Percentiles rank a stretch among this genome's conserved stretches.
Evolutionary conservation across 2,329 filamentous ascomycete genomes (phyloP).

Genomic region (Ilyonectria destructans): DNA sequence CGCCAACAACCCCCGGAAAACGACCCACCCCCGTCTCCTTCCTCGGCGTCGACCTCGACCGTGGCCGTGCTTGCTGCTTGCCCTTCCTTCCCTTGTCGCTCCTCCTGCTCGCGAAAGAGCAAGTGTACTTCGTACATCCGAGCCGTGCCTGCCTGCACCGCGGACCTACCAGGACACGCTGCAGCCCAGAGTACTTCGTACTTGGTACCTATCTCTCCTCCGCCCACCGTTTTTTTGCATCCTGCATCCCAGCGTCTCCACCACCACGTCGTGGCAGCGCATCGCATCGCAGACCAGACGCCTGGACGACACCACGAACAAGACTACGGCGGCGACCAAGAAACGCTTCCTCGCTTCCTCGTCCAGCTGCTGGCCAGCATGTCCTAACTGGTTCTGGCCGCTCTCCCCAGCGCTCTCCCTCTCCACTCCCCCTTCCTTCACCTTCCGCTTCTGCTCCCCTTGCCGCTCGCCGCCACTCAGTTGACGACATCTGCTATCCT

Average conservation of each 20-base stretch:
- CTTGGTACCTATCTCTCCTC: constrained; percentile 24
- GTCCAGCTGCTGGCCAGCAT: constrained; percentile 39
- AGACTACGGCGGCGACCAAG: constrained; percentile 5
- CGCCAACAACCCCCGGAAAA: constrained; percentile 22
- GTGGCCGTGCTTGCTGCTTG: background rate
- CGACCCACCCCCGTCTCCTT: constrained; percentile 25
- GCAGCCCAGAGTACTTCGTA: constrained; percentile 1
- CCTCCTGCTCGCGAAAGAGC: background rate
- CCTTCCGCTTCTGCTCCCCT: constrained; percentile 15
- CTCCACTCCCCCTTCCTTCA: constrained; percentile 14
- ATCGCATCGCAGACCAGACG: constrained; percentile 37
- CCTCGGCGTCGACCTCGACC: constrained; percentile 19
- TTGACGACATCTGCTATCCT: constrained; percentile 28
- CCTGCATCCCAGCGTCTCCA: constrained; percentile 46
- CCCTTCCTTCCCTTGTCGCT: background rate
- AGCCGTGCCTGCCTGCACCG: background rate
- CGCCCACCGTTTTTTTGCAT: constrained; percentile 41
- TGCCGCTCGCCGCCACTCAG: constrained; percentile 25
- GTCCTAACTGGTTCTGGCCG: constrained; percentile 33
- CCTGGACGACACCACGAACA: constrained; percentile 17
- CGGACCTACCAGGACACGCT: constrained; percentile 1
- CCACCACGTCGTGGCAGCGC: constrained; percentile 46
- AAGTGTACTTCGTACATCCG: background rate
- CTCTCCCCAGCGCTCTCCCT: constrained; percentile 33
- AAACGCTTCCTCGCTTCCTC: constrained; percentile 15